Evolutionary conservation across 2,329 filamentous ascomycete genomes (phyloP), one percentile per base, ranked within the genome.

Genomic region (Phialophora chinensis): DNA sequence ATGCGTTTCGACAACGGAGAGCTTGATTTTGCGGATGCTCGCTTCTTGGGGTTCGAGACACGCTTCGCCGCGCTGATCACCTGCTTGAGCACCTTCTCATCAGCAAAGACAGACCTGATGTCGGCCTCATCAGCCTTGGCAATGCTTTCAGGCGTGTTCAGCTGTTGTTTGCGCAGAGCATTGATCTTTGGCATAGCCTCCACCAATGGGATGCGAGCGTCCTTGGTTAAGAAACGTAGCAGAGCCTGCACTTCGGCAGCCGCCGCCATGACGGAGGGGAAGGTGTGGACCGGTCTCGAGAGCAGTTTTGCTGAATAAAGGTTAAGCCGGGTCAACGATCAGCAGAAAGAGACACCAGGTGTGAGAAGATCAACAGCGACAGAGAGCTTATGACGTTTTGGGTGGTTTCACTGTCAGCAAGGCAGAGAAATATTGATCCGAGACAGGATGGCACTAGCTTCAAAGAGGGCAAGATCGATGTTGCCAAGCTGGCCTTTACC

Each of bases 171-270:
- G 72, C 86, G 83, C 10, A 88, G 79, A n/a, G 82, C 79, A 68
- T 83, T 83, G 62, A 85, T 79, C 72, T 86, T 87, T 62, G 79
- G 73, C 75, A 88, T 84, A 11, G 85, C 86, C 31, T 79, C 76
- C 3, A 83, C 82, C 4, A 88, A 77, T 2, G 86, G 83, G 0
- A 88, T 70, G 72, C 86, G 87, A 33, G 80, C 79, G 75, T 88
- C 85, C 75, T 86, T 82, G 0, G 83, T 84, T 27, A 88, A 77
- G 69, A 88, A 88, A 12, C 86, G 83, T 38, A 88, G 77, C 14
- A 88, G 74, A 14, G 76, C 71, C 73, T 84, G 82, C 4, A 83
- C 71, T 52, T 81, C 77, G 12, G 66, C 62, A n/a, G 66, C 69
- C 7, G 66, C 65, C n/a, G 63, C 49, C 63, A 66, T 67, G n/a